A percentile compares a stretch with the other conserved stretches of the same genome.
These are phyloP conservation scores for Wallemia hederae DNA, from an alignment of 1,284 basidiomycete species.

Conservation along the genomic window DNA sequence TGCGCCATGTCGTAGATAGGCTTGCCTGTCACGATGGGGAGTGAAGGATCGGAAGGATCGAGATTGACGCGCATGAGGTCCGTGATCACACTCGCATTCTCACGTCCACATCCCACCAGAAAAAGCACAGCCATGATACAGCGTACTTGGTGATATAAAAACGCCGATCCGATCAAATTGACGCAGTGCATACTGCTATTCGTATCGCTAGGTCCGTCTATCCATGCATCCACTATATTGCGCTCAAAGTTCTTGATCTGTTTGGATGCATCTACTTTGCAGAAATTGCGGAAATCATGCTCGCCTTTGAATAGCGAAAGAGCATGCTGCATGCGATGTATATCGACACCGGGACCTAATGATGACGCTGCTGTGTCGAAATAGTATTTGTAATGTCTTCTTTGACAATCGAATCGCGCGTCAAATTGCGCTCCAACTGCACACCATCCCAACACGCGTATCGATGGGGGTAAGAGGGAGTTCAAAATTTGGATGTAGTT, in stretches of 20 bases:
- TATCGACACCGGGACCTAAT: constrained; percentile 29
- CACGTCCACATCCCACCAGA: constrained; percentile 55
- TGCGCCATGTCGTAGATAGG: constrained; percentile 84
- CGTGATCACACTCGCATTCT: constrained; percentile 38
- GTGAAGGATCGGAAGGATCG: constrained; percentile 15
- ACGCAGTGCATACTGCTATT: constrained; percentile 32
- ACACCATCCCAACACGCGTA: constrained; percentile 84
- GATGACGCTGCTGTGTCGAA: constrained; percentile 22
- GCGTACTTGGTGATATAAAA: constrained; percentile 88
- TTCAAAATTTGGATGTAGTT: constrained; percentile 61
- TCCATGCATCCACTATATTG: constrained; percentile 32
- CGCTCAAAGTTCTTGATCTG: constrained; percentile 57
- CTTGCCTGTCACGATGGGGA: constrained; percentile 29
- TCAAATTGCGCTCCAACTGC: constrained; percentile 57
- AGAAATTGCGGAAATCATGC: constrained; percentile 88
- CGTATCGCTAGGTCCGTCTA: constrained; percentile 13
- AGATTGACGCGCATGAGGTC: constrained; percentile 40
- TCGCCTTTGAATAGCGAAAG: constrained; percentile 47
- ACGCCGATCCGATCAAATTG: constrained; percentile 64
- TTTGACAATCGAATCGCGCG: constrained; percentile 58
- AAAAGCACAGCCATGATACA: constrained; percentile 85
- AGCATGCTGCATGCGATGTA: constrained; percentile 45
- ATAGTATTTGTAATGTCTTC: constrained; percentile 93
- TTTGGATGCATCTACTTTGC: constrained; percentile 78
- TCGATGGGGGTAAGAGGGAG: constrained; percentile 59